Evolutionary conservation across 768 basidiomycete species (phyloP).

Genomic region (Agaricus subrufescens): DNA sequence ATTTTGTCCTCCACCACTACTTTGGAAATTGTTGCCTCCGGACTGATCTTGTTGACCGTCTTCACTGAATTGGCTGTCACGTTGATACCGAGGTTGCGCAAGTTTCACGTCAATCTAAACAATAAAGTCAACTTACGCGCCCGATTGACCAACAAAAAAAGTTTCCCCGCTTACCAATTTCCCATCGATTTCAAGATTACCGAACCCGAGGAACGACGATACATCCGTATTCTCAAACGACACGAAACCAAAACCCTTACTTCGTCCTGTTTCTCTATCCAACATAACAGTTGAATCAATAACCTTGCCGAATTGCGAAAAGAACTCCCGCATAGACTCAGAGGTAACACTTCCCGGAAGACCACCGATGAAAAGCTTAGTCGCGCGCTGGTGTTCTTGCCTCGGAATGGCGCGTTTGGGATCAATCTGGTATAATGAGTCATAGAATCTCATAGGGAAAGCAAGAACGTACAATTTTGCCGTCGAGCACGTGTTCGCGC

Average conservation of each 20-base stretch:
- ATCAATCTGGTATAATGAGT: slow-evolving; percentile 67
- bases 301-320: slow-evolving; percentile 91
- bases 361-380: slow-evolving; percentile 95
- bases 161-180: slow-evolving; percentile 65
- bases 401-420: slow-evolving; percentile 99
- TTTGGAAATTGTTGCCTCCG: slow-evolving; percentile 6
- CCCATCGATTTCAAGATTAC: slow-evolving; percentile 89
- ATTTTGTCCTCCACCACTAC: slow-evolving; percentile 1
- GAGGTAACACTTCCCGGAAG: slow-evolving; percentile 89
- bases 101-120: slow-evolving; percentile 93
- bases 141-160: neutral
- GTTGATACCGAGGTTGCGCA: slow-evolving; percentile 86
- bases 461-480: slow-evolving; percentile 79
- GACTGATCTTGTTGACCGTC: slow-evolving; percentile 26
- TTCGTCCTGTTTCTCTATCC: slow-evolving; percentile 90
- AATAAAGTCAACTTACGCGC: neutral
- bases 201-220: slow-evolving; percentile 82
- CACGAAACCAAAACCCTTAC: slow-evolving; percentile 98
- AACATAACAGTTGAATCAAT: slow-evolving; percentile 99
- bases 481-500: slow-evolving; percentile 91
- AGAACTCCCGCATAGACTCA: slow-evolving; percentile 90
- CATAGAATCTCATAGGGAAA: slow-evolving; percentile 10
- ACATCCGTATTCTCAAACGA: slow-evolving; percentile 93
- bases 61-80: slow-evolving; percentile 55
- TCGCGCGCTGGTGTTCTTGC: slow-evolving; percentile 89